Evolutionary conservation across 2,329 filamentous ascomycete genomes (phyloP).

Genomic region (Pseudocercospora pini-densiflorae): DNA sequence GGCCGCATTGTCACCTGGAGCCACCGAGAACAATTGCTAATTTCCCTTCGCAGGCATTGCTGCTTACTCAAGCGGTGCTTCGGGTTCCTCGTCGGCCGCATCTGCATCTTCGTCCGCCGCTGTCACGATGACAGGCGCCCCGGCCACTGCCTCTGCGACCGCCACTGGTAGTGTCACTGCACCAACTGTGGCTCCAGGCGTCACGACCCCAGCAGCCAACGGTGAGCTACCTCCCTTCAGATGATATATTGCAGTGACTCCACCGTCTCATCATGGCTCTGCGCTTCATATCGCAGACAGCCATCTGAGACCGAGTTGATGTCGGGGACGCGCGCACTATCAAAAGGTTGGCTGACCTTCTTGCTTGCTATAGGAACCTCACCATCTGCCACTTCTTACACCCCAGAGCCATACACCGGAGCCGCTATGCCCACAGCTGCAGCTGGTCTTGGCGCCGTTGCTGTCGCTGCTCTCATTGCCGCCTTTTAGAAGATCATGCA

Average conservation of each 20-base stretch:
- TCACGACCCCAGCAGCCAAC: background rate
- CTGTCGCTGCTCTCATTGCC: conserved; percentile 17
- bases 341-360: no score
- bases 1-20: no score
- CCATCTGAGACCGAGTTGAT: no score
- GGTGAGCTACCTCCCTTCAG: background rate
- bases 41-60: conserved; percentile 6
- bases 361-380: background rate
- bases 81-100: background rate
- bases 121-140: background rate
- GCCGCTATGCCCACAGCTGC: conserved; percentile 12
- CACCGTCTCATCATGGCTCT: no score
- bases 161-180: conserved; percentile 2
- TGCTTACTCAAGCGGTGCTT: conserved; percentile 9
- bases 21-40: no score
- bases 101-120: conserved; percentile 5
- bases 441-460: conserved; percentile 16
- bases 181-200: background rate
- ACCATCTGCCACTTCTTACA: conserved; percentile 11
- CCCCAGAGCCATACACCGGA: conserved; percentile 19
- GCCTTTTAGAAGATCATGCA: conserved; percentile 11
- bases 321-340: no score
- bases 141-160: conserved; percentile 7
- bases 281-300: no score
- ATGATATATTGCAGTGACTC: no score